Conservation (phyloP, 2,329 filamentous ascomycete species). For the Clonostachys sp. region DNA sequence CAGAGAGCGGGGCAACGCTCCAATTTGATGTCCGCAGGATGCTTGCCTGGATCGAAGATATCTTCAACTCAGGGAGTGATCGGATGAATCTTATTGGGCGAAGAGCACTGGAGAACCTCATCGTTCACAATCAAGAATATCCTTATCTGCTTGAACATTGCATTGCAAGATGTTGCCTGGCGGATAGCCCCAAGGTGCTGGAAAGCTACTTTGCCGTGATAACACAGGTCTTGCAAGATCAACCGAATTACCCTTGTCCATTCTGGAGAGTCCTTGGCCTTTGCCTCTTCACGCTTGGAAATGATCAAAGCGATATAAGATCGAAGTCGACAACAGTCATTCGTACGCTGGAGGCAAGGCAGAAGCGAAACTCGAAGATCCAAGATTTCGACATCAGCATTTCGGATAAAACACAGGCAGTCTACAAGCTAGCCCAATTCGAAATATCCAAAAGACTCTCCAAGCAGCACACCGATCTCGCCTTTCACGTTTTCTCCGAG, state of each 20-base stretch:
- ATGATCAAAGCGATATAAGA: constrained; percentile 82
- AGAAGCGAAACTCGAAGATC: constrained; percentile 76
- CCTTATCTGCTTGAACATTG: constrained; percentile 83
- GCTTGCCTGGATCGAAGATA: constrained; percentile 91
- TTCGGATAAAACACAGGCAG: constrained; percentile 95
- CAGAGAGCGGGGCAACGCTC: constrained; percentile 79
- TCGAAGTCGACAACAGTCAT: constrained; percentile 83
- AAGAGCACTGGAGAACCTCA: constrained; percentile 82
- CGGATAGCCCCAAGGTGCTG: constrained; percentile 75
- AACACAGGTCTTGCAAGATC: constrained; percentile 78
- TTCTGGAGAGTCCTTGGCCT: constrained; percentile 91
- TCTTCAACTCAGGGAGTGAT: constrained; percentile 89
- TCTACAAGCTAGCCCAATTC: constrained; percentile 96
- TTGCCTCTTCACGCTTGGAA: constrained; percentile 87
- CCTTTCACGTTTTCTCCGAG: constrained; percentile 93
- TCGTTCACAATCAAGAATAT: constrained; percentile 85
- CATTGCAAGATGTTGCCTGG: constrained; percentile 84
- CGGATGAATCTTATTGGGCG: constrained; percentile 87
- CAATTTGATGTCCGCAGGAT: constrained; percentile 91
- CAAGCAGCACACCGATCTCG: constrained; percentile 81
- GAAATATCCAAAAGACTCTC: constrained; percentile 90
- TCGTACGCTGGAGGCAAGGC: constrained; percentile 75
- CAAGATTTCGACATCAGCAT: constrained; percentile 98
- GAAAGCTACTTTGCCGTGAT: constrained; percentile 96
- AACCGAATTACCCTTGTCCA: constrained; percentile 75